phyloP scores from a whole-genome alignment of 257 asterid species.

The Nicotiana obtusifolia region DNA sequence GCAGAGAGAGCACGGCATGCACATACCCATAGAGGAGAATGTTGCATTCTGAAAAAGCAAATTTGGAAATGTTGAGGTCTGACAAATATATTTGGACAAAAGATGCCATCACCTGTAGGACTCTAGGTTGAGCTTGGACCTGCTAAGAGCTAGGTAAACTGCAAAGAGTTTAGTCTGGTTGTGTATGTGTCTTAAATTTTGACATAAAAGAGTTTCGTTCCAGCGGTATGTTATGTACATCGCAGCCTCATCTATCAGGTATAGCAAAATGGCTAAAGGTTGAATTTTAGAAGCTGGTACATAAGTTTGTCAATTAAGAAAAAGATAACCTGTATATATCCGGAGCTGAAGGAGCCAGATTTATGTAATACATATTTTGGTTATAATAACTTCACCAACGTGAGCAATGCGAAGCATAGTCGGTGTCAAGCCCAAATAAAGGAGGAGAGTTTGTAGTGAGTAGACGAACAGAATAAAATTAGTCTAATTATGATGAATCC shows the following conservation, averaged over 20 bases:
- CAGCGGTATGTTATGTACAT: neutral
- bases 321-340: neutral
- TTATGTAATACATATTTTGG: neutral
- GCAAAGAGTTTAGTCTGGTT: neutral
- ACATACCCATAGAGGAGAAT: neutral
- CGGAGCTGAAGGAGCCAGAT: neutral
- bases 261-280: neutral
- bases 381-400: neutral
- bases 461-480: neutral
- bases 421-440: neutral
- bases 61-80: neutral
- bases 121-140: slow-evolving; percentile 1
- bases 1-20: neutral
- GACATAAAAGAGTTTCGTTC: neutral
- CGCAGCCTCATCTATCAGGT: neutral
- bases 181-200: neutral
- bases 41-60: neutral
- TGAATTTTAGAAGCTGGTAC: neutral
- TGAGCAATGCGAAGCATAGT: neutral
- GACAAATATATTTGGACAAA: neutral
- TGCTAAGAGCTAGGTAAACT: neutral
- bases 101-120: neutral
- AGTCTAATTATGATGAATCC: neutral
- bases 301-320: neutral
- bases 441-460: neutral